Percentiles rank a stretch among this genome's conserved stretches.
Evolutionary conservation across 75 land plant species (phyloP).

Genomic region (Selaginella tamariscina): DNA sequence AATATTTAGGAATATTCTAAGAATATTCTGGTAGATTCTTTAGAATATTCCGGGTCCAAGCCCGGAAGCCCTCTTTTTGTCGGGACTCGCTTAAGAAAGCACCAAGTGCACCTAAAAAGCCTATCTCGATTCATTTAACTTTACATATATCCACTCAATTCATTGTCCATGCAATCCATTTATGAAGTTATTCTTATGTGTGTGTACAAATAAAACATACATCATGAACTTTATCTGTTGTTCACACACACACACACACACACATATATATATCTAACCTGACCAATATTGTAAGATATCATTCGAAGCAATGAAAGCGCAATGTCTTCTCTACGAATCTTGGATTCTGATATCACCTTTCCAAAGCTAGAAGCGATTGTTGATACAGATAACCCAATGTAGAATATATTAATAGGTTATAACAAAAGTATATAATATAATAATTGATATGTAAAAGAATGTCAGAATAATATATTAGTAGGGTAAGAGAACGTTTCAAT

Average conservation of each 20-base stretch:
- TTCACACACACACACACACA: no score
- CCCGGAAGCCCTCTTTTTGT: no score
- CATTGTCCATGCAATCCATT: no score
- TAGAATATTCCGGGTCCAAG: no score
- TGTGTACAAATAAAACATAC: no score
- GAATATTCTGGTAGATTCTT: no score
- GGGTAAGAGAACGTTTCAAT: background rate
- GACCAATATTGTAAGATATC: slow-evolving; percentile 97
- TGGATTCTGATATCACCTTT: slow-evolving; percentile 63
- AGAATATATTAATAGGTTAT: no score
- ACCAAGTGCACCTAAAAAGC: slow-evolving; percentile 90
- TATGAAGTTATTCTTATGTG: no score
- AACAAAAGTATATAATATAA: background rate
- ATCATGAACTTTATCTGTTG: no score
- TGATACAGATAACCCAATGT: slow-evolving; percentile 87
- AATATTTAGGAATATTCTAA: no score
- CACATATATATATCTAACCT: slow-evolving; percentile 45
- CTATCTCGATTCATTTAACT: no score
- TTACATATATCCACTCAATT: no score
- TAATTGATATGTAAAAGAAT: background rate
- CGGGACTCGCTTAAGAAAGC: slow-evolving; percentile 99
- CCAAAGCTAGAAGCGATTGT: slow-evolving; percentile 98
- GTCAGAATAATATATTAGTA: background rate
- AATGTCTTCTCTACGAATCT: slow-evolving; percentile 78
- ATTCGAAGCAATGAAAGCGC: slow-evolving; percentile 77